Conservation (phyloP, 2,329 filamentous ascomycete species). For the Diplodia mutila region DNA sequence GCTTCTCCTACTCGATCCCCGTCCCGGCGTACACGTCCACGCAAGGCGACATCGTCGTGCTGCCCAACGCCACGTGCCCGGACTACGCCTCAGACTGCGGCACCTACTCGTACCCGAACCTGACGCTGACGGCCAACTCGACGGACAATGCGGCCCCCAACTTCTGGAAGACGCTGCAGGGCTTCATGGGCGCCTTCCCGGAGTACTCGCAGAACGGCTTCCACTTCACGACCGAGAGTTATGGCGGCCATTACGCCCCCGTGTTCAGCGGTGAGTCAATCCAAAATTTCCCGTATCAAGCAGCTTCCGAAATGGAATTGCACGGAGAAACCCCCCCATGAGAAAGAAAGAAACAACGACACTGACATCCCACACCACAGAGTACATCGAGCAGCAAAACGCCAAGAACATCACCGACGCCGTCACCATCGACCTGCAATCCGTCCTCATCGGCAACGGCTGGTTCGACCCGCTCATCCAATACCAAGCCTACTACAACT, state of each 20-base stretch:
- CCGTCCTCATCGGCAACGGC: slow-evolving; percentile 61
- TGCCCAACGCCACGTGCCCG: slow-evolving; percentile 54
- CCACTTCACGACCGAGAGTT: slow-evolving; percentile 61
- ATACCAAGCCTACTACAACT: slow-evolving; percentile 63
- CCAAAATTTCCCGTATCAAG: too few species aligned
- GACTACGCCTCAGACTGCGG: slow-evolving; percentile 58
- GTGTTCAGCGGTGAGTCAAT: slow-evolving; percentile 53
- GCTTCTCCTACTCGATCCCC: slow-evolving; percentile 59
- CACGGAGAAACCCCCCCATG: too few species aligned
- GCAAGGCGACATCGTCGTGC: slow-evolving; percentile 44
- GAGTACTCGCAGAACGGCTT: slow-evolving; percentile 52
- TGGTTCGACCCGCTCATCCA: slow-evolving; percentile 62
- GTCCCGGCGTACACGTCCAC: slow-evolving; percentile 47
- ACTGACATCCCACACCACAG: slow-evolving; percentile 24
- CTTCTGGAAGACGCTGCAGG: slow-evolving; percentile 65
- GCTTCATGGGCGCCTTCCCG: slow-evolving; percentile 65
- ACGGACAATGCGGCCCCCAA: slow-evolving; percentile 59
- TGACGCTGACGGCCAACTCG: slow-evolving; percentile 56
- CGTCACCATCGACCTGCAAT: slow-evolving; percentile 54
- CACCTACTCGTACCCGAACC: slow-evolving; percentile 59
- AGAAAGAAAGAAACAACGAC: too few species aligned
- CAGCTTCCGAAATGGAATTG: too few species aligned
- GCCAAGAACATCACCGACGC: slow-evolving; percentile 49
- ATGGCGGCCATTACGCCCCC: slow-evolving; percentile 63
- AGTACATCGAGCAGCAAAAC: slow-evolving; percentile 55